These are phyloP conservation scores for Iris macrosiphon DNA, from an alignment of 106 monocot species.

Conservation along the genomic window DNA sequence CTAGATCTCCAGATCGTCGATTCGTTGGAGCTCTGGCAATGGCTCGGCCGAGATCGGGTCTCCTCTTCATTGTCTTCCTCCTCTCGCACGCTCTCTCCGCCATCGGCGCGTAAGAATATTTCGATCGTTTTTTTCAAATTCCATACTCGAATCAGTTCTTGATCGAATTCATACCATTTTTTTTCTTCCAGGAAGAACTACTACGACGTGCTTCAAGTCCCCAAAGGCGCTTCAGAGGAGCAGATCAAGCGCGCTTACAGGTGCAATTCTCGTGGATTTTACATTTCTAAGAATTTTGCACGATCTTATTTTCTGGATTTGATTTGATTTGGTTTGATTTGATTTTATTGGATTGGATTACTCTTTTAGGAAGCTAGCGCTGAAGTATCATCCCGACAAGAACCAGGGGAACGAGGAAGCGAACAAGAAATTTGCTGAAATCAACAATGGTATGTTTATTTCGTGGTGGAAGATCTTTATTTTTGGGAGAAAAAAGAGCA, in stretches of 20 bases:
- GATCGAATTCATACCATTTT: constrained; percentile 2
- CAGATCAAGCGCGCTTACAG: constrained; percentile 92
- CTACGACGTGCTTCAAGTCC: constrained; percentile 76
- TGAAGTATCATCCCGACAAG: constrained; percentile 96
- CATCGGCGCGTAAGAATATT: constrained; percentile 28
- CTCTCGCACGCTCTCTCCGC: constrained; percentile 18
- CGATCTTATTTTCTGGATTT: too few species aligned
- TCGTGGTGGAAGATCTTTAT: not conserved
- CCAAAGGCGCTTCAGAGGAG: constrained; percentile 82
- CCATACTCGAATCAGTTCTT: not conserved
- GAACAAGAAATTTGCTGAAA: constrained; percentile 80
- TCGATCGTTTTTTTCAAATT: not conserved
- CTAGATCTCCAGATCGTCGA: not conserved
- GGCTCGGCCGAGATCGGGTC: constrained; percentile 29
- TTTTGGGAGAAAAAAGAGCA: too few species aligned
- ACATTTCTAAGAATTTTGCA: not conserved
- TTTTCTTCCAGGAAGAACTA: constrained; percentile 64
- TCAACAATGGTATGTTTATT: constrained; percentile 57
- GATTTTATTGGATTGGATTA: too few species aligned
- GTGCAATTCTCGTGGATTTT: not conserved
- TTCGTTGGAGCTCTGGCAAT: constrained; percentile 9
- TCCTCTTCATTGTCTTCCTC: constrained; percentile 25
- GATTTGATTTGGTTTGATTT: too few species aligned
- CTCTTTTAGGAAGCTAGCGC: constrained; percentile 77
- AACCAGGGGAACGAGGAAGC: constrained; percentile 92